Base-by-base conservation (phyloP, 1,139 yeast species). In the Suhomyces coccinellae region DNA sequence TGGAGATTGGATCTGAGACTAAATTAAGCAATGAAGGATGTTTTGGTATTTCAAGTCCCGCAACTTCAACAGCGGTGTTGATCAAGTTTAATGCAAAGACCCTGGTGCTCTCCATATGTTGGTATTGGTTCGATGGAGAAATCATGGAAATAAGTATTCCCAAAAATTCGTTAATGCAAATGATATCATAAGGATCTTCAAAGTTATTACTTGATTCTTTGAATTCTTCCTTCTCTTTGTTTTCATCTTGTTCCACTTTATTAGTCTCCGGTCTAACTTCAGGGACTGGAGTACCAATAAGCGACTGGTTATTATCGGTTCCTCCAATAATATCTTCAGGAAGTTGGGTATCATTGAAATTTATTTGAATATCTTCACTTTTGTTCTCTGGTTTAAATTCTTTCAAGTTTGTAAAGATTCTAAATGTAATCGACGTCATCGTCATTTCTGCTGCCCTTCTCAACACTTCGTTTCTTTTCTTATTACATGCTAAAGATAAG, bases 401-500 rank as follows among this genome's bases (percentile, higher is more conserved):
- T 43, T 74, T 74, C 43, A 90, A 67, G 51, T 81, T 82, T 27
- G 74, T 66, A 62, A 91, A 93, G 9, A 91, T 77, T 43, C 81
- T 75, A 35, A 83, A 77, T 1, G 93, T 83, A 43, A 90, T 82
- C 6, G 83, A 73, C 33, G 79, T 73, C 78, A 91, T 80, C 0
- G 97, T 82, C 73, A 87, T 80, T 58, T 93, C 98, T 0, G 98
- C 98, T 1, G 95, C 87, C 50, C 86, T 79, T 58, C 99, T 75
- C 48, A 95, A 75, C 12, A 91, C 88, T 56, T 93, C 98, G 50
- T 95, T 86, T 62, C 98, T 79, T 61, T 91, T 80, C 67, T 90
- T 88, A 62, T 93, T 95, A 60, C 96, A 89, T 1, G 98, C 97
- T 65, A 95, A 78, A 12, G 95, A 85, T 59, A 95, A 76, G 49